phyloP scores from a whole-genome alignment of 192 early-diverging fungal species.

The Spizellomyces punctatus region DNA sequence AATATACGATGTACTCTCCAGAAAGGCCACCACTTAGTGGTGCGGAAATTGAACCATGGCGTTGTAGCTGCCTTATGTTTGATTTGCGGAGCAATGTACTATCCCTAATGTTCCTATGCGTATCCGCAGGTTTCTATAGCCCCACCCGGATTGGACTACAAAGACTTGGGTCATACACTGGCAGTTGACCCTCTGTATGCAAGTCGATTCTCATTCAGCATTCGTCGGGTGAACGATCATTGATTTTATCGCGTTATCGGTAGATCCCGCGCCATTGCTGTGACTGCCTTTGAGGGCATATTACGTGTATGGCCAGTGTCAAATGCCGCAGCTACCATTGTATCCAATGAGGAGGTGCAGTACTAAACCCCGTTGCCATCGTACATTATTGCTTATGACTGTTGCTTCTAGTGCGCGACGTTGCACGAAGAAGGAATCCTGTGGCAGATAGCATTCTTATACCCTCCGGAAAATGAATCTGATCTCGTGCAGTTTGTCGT shows the following conservation, averaged over 20 bases:
- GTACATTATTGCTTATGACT: neutral
- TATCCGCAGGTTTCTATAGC: too few species aligned
- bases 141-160: conserved; percentile 28
- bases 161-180: conserved; percentile 26
- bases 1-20: too few species aligned
- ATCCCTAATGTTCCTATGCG: too few species aligned
- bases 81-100: too few species aligned
- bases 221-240: too few species aligned
- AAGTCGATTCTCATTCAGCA: neutral
- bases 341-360: conserved; percentile 9
- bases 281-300: conserved; percentile 4
- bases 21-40: too few species aligned
- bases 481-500: conserved; percentile 3
- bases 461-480: conserved; percentile 1
- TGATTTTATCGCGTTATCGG: neutral
- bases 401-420: conserved; percentile 3
- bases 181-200: conserved; percentile 44
- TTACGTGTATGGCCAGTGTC: conserved; percentile 15
- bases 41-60: too few species aligned
- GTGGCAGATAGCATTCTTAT: conserved; percentile 19
- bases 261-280: conserved; percentile 39
- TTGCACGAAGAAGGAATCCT: conserved; percentile 27
- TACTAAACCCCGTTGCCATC: neutral
- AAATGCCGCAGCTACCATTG: neutral
- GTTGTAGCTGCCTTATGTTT: too few species aligned